phyloP scores from a whole-genome alignment of 805 yeast genomes.

The Sugiyamaella americana region DNA sequence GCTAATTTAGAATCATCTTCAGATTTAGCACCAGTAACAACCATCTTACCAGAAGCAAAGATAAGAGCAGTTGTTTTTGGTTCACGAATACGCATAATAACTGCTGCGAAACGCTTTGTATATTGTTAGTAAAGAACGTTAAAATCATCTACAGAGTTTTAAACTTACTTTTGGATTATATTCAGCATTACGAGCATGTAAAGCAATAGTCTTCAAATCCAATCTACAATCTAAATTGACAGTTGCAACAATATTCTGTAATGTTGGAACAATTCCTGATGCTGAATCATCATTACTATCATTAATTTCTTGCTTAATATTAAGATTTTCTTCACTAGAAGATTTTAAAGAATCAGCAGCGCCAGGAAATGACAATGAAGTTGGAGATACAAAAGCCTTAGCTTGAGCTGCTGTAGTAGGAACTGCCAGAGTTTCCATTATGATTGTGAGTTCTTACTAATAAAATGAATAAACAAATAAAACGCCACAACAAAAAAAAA shows the following conservation, averaged over 20 bases:
- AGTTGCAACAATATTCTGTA: conserved; percentile 90
- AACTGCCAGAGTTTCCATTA: conserved; percentile 66
- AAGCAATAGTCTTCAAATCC: conserved; percentile 93
- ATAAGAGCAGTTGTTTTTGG: conserved; percentile 97
- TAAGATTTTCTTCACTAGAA: conserved; percentile 11
- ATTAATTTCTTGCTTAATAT: conserved; percentile 19
- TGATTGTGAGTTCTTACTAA: conserved; percentile 5
- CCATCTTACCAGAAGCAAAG: conserved; percentile 99
- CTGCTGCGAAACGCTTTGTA: conserved; percentile 87
- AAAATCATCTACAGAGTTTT: background rate
- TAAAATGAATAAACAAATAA: no score
- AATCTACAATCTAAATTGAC: conserved; percentile 94
- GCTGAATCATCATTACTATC: conserved; percentile 61
- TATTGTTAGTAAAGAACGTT: background rate
- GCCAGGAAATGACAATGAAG: conserved; percentile 59
- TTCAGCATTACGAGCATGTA: conserved; percentile 98
- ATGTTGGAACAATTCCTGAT: conserved; percentile 93
- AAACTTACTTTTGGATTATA: conserved; percentile 59
- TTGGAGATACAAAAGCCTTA: conserved; percentile 60
- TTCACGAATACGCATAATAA: conserved; percentile 97
- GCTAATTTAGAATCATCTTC: conserved; percentile 99
- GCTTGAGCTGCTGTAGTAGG: conserved; percentile 78
- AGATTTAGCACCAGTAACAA: conserved; percentile 97
- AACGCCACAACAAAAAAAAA: no score
- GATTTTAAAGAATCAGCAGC: conserved; percentile 34